Conservation (phyloP, 441 rosid genomes). For the Croton laevigatus region DNA sequence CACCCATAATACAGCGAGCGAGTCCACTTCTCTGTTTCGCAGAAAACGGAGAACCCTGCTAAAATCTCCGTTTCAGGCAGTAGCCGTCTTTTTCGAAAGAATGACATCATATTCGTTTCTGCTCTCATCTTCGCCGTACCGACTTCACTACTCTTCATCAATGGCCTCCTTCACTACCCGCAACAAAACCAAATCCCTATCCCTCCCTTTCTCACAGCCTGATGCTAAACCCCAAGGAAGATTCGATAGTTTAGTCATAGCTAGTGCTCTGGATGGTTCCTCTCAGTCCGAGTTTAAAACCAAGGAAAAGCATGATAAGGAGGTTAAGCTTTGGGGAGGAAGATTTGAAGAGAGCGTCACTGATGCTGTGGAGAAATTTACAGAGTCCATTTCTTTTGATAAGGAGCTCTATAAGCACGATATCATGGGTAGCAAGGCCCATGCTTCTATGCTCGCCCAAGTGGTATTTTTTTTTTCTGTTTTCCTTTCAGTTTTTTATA, state of each 20-base stretch:
- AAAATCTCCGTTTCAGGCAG: not conserved
- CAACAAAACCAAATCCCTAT: conserved; percentile 11
- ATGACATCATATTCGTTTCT: conserved; percentile 26
- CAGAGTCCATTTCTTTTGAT: conserved; percentile 88
- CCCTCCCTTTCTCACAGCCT: conserved; percentile 13
- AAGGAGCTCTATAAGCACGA: conserved; percentile 82
- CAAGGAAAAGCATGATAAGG: conserved; percentile 32
- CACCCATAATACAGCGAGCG: not conserved
- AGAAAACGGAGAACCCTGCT: conserved; percentile 2
- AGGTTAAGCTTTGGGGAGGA: conserved; percentile 93
- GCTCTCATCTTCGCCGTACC: conserved; percentile 20
- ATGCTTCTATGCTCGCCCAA: conserved; percentile 88
- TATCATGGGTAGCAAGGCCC: conserved; percentile 91
- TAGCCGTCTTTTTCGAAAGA: conserved; percentile 5
- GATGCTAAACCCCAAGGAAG: conserved; percentile 25
- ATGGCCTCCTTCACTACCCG: conserved; percentile 6
- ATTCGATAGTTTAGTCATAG: conserved; percentile 26
- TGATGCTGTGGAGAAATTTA: conserved; percentile 80
- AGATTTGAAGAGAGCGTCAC: conserved; percentile 90
- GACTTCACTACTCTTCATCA: conserved; percentile 14
- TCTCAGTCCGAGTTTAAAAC: conserved; percentile 15
- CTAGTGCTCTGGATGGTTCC: conserved; percentile 45
- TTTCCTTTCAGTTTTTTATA: no score
- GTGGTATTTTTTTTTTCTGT: conserved; percentile 40
- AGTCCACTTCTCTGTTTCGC: not conserved